Conservation (phyloP, 139 green algal species). For the Chlamydomonas sp. region DNA sequence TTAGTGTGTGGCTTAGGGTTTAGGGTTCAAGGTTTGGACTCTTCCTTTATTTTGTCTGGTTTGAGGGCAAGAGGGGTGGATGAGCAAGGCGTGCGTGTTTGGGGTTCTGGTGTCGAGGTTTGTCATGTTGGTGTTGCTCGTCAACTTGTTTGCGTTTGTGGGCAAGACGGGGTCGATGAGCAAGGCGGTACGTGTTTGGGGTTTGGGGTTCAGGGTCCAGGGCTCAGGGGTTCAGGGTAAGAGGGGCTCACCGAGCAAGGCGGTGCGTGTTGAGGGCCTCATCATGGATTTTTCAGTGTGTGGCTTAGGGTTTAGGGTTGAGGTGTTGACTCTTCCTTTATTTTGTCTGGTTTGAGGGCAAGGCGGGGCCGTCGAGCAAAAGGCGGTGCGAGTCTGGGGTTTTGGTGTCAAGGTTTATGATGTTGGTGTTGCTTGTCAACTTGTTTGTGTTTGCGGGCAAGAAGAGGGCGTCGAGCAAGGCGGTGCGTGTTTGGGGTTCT, state of each 20-base stretch:
- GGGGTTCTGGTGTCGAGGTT: background rate
- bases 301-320: background rate
- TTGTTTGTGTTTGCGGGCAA: background rate
- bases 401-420: background rate
- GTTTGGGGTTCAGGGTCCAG: conserved; percentile 43
- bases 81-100: background rate
- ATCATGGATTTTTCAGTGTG: background rate
- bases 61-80: background rate
- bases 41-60: no score
- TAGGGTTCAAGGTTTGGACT: background rate
- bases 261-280: background rate
- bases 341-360: background rate
- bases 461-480: no score
- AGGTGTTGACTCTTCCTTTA: no score
- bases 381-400: background rate
- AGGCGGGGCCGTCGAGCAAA: conserved; percentile 6
- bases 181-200: no score
- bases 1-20: background rate
- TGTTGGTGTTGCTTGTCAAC: background rate
- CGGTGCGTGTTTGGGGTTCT: no score
- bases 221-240: conserved; percentile 67
- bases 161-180: no score
- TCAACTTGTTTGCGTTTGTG: background rate
- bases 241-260: no score
- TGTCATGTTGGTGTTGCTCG: background rate